Evolutionary conservation across 306 rosid species (phyloP).

Genomic region (Styphnolobium japonicum): DNA sequence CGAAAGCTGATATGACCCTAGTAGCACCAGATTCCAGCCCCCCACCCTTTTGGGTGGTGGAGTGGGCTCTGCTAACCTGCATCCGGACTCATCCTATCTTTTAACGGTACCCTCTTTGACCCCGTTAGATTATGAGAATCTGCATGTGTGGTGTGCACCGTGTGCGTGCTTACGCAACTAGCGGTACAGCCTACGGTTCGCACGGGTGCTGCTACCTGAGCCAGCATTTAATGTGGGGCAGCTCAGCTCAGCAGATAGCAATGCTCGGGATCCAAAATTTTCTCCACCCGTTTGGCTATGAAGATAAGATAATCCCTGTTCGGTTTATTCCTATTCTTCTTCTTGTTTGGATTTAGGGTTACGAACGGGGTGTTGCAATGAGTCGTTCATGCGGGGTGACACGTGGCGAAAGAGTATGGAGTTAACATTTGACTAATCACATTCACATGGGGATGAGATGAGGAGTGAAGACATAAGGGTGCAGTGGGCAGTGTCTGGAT

Average conservation of each 20-base stretch:
- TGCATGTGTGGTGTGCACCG: not conserved
- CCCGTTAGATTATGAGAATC: not conserved
- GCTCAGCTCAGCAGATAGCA: too few species aligned
- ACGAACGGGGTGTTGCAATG: not conserved
- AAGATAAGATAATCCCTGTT: not conserved
- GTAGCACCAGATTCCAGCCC: not conserved
- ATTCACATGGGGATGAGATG: slow-evolving; percentile 22
- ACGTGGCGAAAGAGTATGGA: not conserved
- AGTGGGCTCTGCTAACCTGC: not conserved
- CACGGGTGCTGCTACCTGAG: slow-evolving; percentile 35
- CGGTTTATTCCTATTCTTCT: not conserved
- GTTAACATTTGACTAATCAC: slow-evolving; percentile 5
- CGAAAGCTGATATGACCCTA: not conserved
- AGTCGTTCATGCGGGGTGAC: slow-evolving; percentile 17
- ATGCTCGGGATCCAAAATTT: slow-evolving; percentile 44
- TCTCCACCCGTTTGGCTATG: slow-evolving; percentile 11
- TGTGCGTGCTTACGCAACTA: slow-evolving; percentile 37
- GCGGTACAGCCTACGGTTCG: slow-evolving; percentile 23
- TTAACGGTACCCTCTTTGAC: not conserved
- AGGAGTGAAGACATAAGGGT: not conserved
- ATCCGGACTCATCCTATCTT: not conserved
- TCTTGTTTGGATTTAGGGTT: not conserved
- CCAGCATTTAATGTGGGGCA: slow-evolving; percentile 29
- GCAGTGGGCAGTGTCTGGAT: slow-evolving; percentile 33
- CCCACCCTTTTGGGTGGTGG: not conserved